Base-by-base conservation (phyloP, 2,329 filamentous ascomycete genomes). In the Neofusicoccum sp. region DNA sequence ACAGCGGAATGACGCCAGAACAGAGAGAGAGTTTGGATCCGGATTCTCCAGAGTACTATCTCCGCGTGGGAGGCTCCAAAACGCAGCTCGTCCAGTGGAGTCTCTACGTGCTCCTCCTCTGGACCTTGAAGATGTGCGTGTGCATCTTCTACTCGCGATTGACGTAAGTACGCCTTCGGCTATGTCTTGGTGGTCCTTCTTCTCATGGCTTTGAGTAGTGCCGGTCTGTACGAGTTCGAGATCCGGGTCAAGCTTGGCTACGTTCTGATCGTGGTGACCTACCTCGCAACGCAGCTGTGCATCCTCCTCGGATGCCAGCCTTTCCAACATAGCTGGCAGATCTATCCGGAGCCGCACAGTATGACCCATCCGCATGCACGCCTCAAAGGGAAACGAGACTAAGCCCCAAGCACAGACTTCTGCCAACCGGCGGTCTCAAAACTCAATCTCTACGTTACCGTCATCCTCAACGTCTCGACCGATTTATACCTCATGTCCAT, bases 401-500 rank as follows among this genome's bases (percentile, higher is more conserved):
- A 31, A 41, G 28, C 52, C 6, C n/a, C 43, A 3, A 3, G 4
- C 6, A n/a, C 49, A 69, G 68, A 67, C 49, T 48, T 58, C 22
- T 69, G 67, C 47, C 56, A 62, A 14, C 62, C 63, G 36, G 64
- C 58, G 39, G 65, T 62, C 37, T 62, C 65, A 50, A 63, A 61
- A 62, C 64, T 36, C 44, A 54, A 61, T 49, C 59, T 43, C 49
- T 62, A 34, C 65, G 64, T 65, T 66, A 50, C 50, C 63, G 64
- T 83, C 36, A 73, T 78, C 3, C 74, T 83, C 64, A 87, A 87
- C 66, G 79, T 86, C 2, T 67, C 75, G 1, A 88, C 85, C 3
- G 86, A 88, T 66, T 58, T 86, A 1, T 87, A 87, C 66, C 76
- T 87, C n/a, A 82, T 87, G 62, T 79, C 80, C 33, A 86, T 87